Percentiles rank a stretch among this genome's conserved stretches.
phyloP scores from a whole-genome alignment of 768 basidiomycete species.

The Trametes villosa region DNA sequence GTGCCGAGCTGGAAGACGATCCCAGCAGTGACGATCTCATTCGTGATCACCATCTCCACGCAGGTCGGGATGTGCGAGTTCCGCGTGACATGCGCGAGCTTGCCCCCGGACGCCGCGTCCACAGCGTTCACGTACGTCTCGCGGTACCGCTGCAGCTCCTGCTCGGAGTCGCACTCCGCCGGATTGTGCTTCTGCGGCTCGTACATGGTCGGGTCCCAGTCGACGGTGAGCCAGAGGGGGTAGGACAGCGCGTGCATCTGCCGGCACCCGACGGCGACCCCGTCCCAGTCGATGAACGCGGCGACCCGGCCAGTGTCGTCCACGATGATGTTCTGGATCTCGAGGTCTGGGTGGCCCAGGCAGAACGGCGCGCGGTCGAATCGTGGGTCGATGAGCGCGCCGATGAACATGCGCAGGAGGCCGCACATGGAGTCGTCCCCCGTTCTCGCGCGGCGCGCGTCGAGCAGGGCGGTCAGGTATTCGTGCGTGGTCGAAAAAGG shows the following conservation, averaged over 20 bases:
- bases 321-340: slow-evolving; percentile 13
- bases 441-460: not conserved
- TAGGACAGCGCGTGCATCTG: not conserved
- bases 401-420: not conserved
- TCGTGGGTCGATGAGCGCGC: not conserved
- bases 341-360: slow-evolving; percentile 8
- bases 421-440: not conserved
- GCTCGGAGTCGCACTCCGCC: not conserved
- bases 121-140: slow-evolving; percentile 5
- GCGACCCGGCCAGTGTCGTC: slow-evolving; percentile 4
- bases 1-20: not conserved
- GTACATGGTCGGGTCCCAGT: slow-evolving; percentile 5
- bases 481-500: not conserved
- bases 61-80: slow-evolving; percentile 9
- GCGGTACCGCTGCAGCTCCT: not conserved
- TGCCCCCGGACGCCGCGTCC: not conserved
- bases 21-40: not conserved
- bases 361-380: slow-evolving; percentile 4
- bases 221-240: slow-evolving; percentile 1
- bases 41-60: not conserved
- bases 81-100: not conserved
- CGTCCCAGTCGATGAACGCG: slow-evolving; percentile 14
- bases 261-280: not conserved
- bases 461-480: not conserved
- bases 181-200: not conserved